A percentile compares a stretch with the other conserved stretches of the same genome.
phyloP scores from a whole-genome alignment of 108 stramenopile genomes.

The Poteriospumella lacustris region DNA sequence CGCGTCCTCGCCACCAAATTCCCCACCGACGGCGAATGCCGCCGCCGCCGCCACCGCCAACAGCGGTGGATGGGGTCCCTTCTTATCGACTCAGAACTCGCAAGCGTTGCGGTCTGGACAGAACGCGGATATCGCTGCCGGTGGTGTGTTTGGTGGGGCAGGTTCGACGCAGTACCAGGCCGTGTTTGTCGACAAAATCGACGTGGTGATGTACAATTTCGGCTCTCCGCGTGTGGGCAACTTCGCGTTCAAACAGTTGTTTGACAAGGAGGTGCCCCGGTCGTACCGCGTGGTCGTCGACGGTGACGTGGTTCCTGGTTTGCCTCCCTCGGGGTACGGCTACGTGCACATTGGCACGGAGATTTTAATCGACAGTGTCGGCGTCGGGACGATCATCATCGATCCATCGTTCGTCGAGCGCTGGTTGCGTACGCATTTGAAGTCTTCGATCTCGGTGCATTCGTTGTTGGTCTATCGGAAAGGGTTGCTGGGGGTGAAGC shows the following conservation, averaged over 20 bases:
- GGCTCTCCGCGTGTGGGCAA: conserved; percentile 52
- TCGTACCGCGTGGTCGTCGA: conserved; percentile 47
- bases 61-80: too few species aligned
- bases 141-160: background rate
- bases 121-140: background rate
- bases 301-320: conserved; percentile 45
- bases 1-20: too few species aligned
- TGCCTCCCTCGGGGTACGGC: conserved; percentile 36
- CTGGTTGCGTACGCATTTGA: conserved; percentile 24
- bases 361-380: conserved; percentile 43
- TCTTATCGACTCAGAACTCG: background rate
- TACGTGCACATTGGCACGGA: conserved; percentile 43
- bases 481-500: conserved; percentile 16
- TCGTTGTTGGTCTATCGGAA: conserved; percentile 14
- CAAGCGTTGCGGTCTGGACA: background rate
- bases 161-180: background rate
- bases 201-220: conserved; percentile 41
- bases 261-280: conserved; percentile 35
- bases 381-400: conserved; percentile 40
- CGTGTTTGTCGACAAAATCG: conserved; percentile 11
- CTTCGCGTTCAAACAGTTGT: conserved; percentile 25
- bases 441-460: conserved; percentile 19
- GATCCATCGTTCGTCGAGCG: conserved; percentile 49
- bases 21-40: too few species aligned
- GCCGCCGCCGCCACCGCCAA: too few species aligned